Percentiles rank a stretch among this genome's conserved stretches.
Conservation (phyloP, 352 stramenopile species). For the Phytophthora syringae region DNA sequence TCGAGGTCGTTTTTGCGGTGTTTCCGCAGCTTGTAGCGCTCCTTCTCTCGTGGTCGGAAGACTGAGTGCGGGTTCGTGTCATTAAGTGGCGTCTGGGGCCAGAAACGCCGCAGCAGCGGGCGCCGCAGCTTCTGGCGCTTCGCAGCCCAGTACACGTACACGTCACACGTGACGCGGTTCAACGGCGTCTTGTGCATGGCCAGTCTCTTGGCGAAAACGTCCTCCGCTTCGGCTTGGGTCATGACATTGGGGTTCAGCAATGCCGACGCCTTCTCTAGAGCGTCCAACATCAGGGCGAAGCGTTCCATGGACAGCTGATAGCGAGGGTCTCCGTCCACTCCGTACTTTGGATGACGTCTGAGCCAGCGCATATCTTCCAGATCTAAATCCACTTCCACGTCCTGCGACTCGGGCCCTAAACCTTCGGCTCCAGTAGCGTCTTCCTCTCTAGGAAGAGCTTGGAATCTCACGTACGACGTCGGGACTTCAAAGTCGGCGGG, state of each 20-base stretch:
- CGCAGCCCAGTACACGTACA: slow-evolving; percentile 96
- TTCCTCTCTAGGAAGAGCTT: slow-evolving; percentile 56
- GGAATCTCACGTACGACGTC: slow-evolving; percentile 86
- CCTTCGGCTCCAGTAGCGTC: slow-evolving; percentile 25
- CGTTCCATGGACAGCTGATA: slow-evolving; percentile 74
- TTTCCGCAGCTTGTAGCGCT: slow-evolving; percentile 97
- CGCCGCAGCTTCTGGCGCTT: slow-evolving; percentile 94
- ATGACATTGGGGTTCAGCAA: slow-evolving; percentile 82
- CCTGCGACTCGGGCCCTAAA: slow-evolving; percentile 41
- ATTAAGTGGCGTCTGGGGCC: slow-evolving; percentile 95
- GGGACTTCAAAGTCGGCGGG: slow-evolving; percentile 72
- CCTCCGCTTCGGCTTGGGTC: slow-evolving; percentile 73
- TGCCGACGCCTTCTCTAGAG: slow-evolving; percentile 85
- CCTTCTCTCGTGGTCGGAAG: slow-evolving; percentile 98
- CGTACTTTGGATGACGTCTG: slow-evolving; percentile 81
- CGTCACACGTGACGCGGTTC: slow-evolving; percentile 77
- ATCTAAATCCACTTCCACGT: slow-evolving; percentile 81
- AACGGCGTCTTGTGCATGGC: slow-evolving; percentile 73
- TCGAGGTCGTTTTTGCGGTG: slow-evolving; percentile 97
- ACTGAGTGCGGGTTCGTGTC: slow-evolving; percentile 98
- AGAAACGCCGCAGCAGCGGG: slow-evolving; percentile 95
- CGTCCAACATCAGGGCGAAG: slow-evolving; percentile 87
- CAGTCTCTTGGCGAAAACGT: slow-evolving; percentile 75
- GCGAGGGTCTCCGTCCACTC: slow-evolving; percentile 76
- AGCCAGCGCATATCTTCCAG: slow-evolving; percentile 91